Evolutionary conservation across 2,329 filamentous ascomycete species (phyloP).

Genomic region (Beauveria scarabaeidicola): DNA sequence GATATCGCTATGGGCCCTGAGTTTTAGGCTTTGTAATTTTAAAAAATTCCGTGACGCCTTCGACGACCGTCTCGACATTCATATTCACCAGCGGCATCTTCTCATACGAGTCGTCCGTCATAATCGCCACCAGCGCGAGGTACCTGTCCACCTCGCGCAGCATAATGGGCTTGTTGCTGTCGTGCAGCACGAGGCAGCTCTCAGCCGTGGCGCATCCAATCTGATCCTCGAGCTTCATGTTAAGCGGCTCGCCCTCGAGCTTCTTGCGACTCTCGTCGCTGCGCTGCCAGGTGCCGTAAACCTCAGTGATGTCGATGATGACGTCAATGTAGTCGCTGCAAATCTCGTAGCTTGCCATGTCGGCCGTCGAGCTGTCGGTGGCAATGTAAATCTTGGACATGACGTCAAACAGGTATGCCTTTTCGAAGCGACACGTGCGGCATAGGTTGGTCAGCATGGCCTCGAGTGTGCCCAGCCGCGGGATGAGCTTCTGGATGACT

Average conservation of each 20-base stretch:
- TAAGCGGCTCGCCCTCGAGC: constrained; percentile 53
- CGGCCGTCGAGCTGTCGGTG: constrained; percentile 84
- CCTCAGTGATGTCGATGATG: constrained; percentile 91
- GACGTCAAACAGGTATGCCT: constrained; percentile 96
- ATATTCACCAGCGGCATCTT: constrained; percentile 80
- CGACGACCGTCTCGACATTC: constrained; percentile 76
- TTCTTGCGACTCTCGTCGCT: constrained; percentile 44
- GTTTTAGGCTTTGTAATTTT: constrained; percentile 55
- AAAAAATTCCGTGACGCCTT: constrained; percentile 72
- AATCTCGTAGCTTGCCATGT: constrained; percentile 95
- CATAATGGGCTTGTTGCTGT: constrained; percentile 56
- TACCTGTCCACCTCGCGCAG: constrained; percentile 64
- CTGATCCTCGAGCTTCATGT: constrained; percentile 55
- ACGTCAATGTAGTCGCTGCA: constrained; percentile 98
- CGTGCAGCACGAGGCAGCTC: constrained; percentile 59
- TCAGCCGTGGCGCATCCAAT: constrained; percentile 58
- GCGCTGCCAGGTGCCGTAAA: constrained; percentile 72
- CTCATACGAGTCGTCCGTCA: constrained; percentile 77
- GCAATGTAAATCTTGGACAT: constrained; percentile 98
- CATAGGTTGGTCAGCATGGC: constrained; percentile 89
- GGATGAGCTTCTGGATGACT: constrained; percentile 95
- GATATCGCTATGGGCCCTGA: constrained; percentile 13
- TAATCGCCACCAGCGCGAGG: constrained; percentile 73
- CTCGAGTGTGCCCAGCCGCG: constrained; percentile 85
- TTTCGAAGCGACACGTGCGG: constrained; percentile 90